Evolutionary conservation across 140 eudicot species (phyloP).

Genomic region (Flaveria floridana): DNA sequence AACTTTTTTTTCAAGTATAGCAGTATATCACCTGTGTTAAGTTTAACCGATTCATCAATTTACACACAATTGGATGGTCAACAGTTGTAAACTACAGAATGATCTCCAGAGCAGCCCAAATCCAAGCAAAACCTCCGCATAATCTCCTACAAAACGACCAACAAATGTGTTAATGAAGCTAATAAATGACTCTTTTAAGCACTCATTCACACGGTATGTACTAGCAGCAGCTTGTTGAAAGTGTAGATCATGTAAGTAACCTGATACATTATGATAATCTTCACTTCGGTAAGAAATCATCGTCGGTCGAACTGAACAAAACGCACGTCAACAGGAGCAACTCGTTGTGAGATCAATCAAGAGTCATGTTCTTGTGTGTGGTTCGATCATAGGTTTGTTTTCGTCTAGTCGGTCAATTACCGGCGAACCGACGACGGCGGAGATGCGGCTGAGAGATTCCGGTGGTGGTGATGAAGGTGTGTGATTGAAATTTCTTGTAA

Average conservation of each 20-base stretch:
- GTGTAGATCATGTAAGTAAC: background rate
- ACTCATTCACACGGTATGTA: background rate
- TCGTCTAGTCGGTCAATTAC: background rate
- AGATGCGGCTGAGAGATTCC: background rate
- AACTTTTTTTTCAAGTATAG: background rate
- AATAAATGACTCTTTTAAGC: background rate
- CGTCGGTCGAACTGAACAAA: background rate
- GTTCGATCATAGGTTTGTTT: background rate
- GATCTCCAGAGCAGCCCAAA: background rate
- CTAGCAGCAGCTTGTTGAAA: background rate
- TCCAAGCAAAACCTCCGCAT: slow-evolving; percentile 18
- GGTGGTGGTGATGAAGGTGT: background rate
- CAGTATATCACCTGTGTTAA: slow-evolving; percentile 31
- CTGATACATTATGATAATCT: background rate
- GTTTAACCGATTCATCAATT: slow-evolving; percentile 17
- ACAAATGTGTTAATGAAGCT: slow-evolving; percentile 7
- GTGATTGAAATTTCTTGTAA: background rate
- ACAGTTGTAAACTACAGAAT: background rate
- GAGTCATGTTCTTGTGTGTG: background rate
- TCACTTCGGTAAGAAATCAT: background rate
- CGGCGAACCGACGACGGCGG: background rate
- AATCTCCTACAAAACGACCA: slow-evolving; percentile 15
- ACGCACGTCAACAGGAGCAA: background rate
- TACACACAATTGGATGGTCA: slow-evolving; percentile 20
- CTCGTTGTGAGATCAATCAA: background rate